Base-by-base conservation (phyloP, 2,329 filamentous ascomycete species). In the Penicillium olsonii region DNA sequence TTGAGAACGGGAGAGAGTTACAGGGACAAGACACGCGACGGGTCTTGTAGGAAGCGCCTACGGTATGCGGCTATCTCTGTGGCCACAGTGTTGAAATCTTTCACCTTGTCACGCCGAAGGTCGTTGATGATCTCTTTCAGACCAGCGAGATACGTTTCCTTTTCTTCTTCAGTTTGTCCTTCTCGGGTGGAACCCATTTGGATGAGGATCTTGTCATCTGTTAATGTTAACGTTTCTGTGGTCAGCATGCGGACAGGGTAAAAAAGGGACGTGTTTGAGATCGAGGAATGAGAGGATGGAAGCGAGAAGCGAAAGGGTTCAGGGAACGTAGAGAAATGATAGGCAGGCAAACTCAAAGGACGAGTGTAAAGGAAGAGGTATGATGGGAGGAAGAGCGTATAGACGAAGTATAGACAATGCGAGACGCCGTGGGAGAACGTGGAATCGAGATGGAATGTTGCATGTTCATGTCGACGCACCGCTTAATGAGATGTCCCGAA, bases 401-500 rank as follows among this genome's bases (percentile, higher is more conserved):
- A 43, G 50, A 45, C 44, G 48, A 20, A 40, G 42, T 39, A 27
- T 40, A 40, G 42, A 50, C 26, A 37, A 29, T 40, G 47, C 34
- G 45, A 50, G 38, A 50, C 42, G 42, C 47, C 50, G 47, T 43
- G 45, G 39, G 56, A 62, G 41, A 62, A 51, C 59, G 61, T 51
- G 60, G 54, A 53, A 53, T 42, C 54, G 53, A 55, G 51, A 49
- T 50, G 42, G 52, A 38, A 50, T 55, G 54, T 58, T 60, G 57
- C 55, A 64, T 45, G 59, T 61, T 56, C 64, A 61, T 59, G 61
- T 70, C 61, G 68, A 89, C 88, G 83, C 81, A 95, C 90, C 90
- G 73, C 81, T 82, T 65, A 90, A 75, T 64, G 75, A 77, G 75
- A 92, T 87, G 53, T 83, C 78, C 60, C 80, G 78, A 68, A 95